These are phyloP conservation scores for Aphanomyces cochlioides DNA, from an alignment of 352 stramenopile genomes.

Conservation along the genomic window DNA sequence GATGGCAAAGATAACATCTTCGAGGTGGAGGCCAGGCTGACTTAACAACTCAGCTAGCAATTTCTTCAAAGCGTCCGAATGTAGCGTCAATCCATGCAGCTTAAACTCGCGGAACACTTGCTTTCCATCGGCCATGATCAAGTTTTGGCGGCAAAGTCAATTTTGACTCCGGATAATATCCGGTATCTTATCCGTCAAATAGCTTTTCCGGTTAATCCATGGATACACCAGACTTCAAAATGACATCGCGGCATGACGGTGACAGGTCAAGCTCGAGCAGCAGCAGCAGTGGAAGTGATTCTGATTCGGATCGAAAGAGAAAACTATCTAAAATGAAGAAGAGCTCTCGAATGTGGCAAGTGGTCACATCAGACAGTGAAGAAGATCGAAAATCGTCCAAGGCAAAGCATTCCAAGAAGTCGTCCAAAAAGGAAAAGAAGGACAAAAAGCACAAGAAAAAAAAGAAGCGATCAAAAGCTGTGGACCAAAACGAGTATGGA, in stretches of 20 bases:
- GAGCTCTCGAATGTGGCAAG: neutral
- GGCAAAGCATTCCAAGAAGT: neutral
- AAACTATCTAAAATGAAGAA: slow-evolving; percentile 4
- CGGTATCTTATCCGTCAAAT: neutral
- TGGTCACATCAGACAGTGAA: neutral
- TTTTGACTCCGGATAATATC: slow-evolving; percentile 1
- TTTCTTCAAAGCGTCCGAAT: slow-evolving; percentile 58
- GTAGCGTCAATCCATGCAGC: slow-evolving; percentile 75
- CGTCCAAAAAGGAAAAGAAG: slow-evolving; percentile 37
- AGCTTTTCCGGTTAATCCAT: too few species aligned
- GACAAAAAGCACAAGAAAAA: slow-evolving; percentile 34
- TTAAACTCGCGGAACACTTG: slow-evolving; percentile 81
- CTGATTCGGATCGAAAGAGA: slow-evolving; percentile 1
- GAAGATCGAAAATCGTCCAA: neutral
- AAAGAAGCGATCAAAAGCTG: slow-evolving; percentile 50
- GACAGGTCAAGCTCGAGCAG: neutral
- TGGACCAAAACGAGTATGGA: slow-evolving; percentile 92
- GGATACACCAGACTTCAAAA: too few species aligned
- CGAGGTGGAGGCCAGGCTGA: slow-evolving; percentile 71
- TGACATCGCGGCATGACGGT: too few species aligned
- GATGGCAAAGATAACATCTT: slow-evolving; percentile 80
- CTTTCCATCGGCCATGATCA: slow-evolving; percentile 36
- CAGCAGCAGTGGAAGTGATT: neutral
- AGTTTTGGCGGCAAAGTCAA: neutral
- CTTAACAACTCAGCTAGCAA: slow-evolving; percentile 66